Percentiles rank a stretch among this genome's conserved stretches.
These are phyloP conservation scores for Rhinocladiella mackenziei DNA, from an alignment of 2,329 filamentous ascomycete genomes.

Conservation along the genomic window DNA sequence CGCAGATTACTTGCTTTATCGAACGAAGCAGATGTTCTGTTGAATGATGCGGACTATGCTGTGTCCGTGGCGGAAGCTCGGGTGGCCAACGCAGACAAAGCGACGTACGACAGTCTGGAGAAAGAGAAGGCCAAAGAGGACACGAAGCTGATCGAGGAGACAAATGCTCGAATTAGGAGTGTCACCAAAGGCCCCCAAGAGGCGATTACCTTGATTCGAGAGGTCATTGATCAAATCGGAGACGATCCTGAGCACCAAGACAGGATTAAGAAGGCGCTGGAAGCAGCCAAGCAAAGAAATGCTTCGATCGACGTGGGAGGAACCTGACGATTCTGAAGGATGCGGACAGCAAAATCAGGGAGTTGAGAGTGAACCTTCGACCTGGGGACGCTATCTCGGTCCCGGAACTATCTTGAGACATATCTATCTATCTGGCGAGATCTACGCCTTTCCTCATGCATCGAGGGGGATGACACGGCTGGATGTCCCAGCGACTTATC, in stretches of 20 bases:
- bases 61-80: conserved; percentile 53
- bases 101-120: conserved; percentile 42
- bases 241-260: conserved; percentile 44
- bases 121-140: conserved; percentile 49
- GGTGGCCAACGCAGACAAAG: conserved; percentile 42
- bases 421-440: too few relatives aligned
- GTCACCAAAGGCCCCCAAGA: conserved; percentile 40
- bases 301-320: not conserved
- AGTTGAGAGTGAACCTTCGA: too few relatives aligned
- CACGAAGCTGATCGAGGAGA: conserved; percentile 42
- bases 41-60: conserved; percentile 52
- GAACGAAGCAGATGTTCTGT: conserved; percentile 46
- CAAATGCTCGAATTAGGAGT: conserved; percentile 40
- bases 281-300: conserved; percentile 54
- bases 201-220: conserved; percentile 37
- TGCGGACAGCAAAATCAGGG: too few relatives aligned
- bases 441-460: too few relatives aligned
- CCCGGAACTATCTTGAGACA: too few relatives aligned
- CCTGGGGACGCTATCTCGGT: too few relatives aligned
- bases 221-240: conserved; percentile 38
- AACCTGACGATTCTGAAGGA: not conserved
- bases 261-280: conserved; percentile 48
- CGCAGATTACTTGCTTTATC: conserved; percentile 47
- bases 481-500: too few relatives aligned
- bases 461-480: too few relatives aligned